Base-by-base conservation (phyloP, 1,284 basidiomycete species). In the Microbotryomycetes sp. region DNA sequence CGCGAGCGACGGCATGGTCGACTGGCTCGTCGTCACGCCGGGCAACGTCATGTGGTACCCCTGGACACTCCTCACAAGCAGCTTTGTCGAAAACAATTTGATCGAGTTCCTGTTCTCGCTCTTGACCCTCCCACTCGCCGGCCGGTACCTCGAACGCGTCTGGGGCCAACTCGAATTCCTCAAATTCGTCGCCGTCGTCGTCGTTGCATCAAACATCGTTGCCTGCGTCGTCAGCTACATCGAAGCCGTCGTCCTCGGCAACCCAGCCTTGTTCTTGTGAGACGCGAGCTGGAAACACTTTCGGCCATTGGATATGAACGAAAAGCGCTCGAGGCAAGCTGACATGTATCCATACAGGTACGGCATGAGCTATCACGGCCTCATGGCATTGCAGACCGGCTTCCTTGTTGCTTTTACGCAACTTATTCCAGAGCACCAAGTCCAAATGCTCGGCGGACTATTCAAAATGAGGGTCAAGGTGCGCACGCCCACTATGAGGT, bases 401-500 rank as follows among this genome's bases (percentile, higher is more conserved):
- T 82, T 94, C 67, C 81, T 98, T 45, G 94, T 98, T 57, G 94
- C 92, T 11, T 96, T 97, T 76, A 97, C 92, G 2, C 94, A 98
- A 75, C 78, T 96, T 59, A 97, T 97, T 68, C 94, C 96, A 27
- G 94, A 98, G 75, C 92, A 98, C 72, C 93, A 97, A 75, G 85
- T 98, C 5, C 94, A 97, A 74, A 73, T 97, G 16, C 81, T 97
- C 67, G 91, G 92, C 23, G 71, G 71, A 13, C 23, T 89, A 31
- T 73, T 96, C 69, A 91, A 86, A 74, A 81, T 88, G 52, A 83
- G 90, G 54, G 92, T 97, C 69, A 97, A 97, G 83, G 91, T 89
- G 56, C 48, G 77, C 27, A n/a, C n/a, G n/a, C n/a, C n/a, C n/a
- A n/a, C n/a, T n/a, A n/a, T n/a, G n/a, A n/a, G n/a, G n/a, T n/a